Base-by-base conservation (phyloP, 2,329 filamentous ascomycete species). In the Aureobasidium zeae region DNA sequence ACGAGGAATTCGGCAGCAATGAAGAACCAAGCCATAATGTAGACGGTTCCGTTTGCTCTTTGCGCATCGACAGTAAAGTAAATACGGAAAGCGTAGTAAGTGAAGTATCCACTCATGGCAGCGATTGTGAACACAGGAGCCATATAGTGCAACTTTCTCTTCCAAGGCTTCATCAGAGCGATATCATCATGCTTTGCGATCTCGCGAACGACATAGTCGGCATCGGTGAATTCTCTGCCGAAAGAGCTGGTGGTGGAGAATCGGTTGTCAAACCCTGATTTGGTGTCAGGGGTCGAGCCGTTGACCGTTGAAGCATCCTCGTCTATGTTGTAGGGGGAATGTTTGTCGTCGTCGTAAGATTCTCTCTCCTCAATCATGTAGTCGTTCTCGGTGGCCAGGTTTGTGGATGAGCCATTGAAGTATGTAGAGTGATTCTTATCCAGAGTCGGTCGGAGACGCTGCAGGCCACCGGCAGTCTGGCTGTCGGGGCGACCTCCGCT, bases 51-150 rank as follows among this genome's bases (percentile, higher is more conserved):
- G 28, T 38, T 30, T 17, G 25, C 25, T 21, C 43, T 36, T 33
- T 45, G 43, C 20, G 43, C 43, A 7, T 37, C 33, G 10, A 45
- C 43, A 19, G 43, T 45, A 28, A n/a, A 45, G 28, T 45, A 45
- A 28, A 45, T 45, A 38, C 43, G 43, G 43, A 45, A 45, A 26
- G 43, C 43, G 28, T 45, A 45, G 43, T 45, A 45, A 10, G 33
- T 36, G 28, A 30, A 45, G 43, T 45, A 45, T 19, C 43, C 43
- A 2, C 33, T 26, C 24, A 45, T 25, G 3, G 43, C 43, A 24
- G 33, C 33, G 20, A 45, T 32, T 15, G 43, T 45, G 33, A 45
- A 45, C 9, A 45, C 26, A 21, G 43, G 43, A 33, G 43, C 43
- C 33, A 45, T 13, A 34, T 36, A 36, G 17, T 45, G 43, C 24